Percentiles rank a stretch among this genome's conserved stretches.
phyloP scores from a whole-genome alignment of 2,329 filamentous ascomycete species.

The Ceratocystis harringtonii region DNA sequence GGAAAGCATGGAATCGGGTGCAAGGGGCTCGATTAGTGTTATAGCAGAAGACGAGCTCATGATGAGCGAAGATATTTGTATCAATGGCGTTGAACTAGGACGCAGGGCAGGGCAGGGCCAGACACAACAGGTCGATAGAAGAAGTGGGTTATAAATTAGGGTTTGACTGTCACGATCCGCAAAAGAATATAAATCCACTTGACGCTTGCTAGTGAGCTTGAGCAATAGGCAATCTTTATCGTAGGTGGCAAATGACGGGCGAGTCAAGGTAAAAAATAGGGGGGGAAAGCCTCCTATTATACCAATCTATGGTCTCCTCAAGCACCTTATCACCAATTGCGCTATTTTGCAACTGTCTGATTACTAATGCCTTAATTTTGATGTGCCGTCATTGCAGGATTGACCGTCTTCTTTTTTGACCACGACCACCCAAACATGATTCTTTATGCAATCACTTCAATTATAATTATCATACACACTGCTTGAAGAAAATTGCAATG shows the following conservation, averaged over 20 bases:
- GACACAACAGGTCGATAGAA: neutral
- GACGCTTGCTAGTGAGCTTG: neutral
- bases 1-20: constrained; percentile 49
- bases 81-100: neutral
- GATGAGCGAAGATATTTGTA: neutral
- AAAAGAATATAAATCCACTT: neutral
- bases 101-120: neutral
- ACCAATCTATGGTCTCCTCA: too few species aligned
- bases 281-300: too few species aligned
- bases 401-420: neutral
- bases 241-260: too few species aligned
- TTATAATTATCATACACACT: neutral
- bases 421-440: neutral
- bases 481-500: constrained; percentile 28
- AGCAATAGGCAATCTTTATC: neutral
- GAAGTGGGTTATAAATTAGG: neutral
- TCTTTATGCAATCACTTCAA: neutral
- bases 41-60: constrained; percentile 10
- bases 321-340: neutral
- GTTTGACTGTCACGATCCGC: neutral
- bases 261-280: too few species aligned
- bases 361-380: constrained; percentile 7
- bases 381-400: neutral
- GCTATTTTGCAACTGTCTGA: neutral
- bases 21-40: constrained; percentile 23